Evolutionary conservation across 192 early-diverging fungal species (phyloP), one percentile per base, ranked within the genome.

Genomic region (Radiomyces spectabilis): DNA sequence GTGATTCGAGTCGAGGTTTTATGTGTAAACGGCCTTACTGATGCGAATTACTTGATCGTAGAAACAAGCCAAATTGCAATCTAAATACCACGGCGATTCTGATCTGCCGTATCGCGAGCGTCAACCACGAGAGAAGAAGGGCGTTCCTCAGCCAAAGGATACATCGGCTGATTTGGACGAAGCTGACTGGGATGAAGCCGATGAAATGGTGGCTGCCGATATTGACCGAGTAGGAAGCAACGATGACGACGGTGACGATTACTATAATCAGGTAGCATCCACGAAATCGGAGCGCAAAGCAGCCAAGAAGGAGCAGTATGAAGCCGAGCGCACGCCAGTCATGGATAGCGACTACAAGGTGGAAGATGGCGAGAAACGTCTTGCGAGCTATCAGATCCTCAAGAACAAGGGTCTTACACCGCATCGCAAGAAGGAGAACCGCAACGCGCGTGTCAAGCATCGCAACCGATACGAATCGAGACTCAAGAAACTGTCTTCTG

Each of bases 391-490:
- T 72, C 80, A 89, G 53, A 98, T 98, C 59, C 78, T 95, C 60
- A 86, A 92, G 70, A 98, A 98, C 78, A 89, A 91, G 76, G 96
- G 96, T 51, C 79, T 98, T 43, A 90, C 87, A 26, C 94, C 93
- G 30, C 78, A 81, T 46, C 88, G 96, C 51, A 86, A 84, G 66
- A 94, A 95, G 82, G 89, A 91, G 41, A 75, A 91, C 61, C 85
- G 92, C 66, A 98, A 98, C 72, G 83, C 92, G 47, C 85, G 96
- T 67, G 93, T 98, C 64, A 94, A 94, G 78, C 82, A 89, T 53
- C 76, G 89, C 21, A 81, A 81, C 61, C 88, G 87, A 73, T 98
- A 80, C 77, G 94, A 91, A 59, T 78, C 83, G 70, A 88, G 88
- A 37, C 77, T 84, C 71, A 98, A 97, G 84, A 93, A 90, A 63